phyloP scores from a whole-genome alignment of 1,139 yeast species.

The Saccharomyces hybrid region DNA sequence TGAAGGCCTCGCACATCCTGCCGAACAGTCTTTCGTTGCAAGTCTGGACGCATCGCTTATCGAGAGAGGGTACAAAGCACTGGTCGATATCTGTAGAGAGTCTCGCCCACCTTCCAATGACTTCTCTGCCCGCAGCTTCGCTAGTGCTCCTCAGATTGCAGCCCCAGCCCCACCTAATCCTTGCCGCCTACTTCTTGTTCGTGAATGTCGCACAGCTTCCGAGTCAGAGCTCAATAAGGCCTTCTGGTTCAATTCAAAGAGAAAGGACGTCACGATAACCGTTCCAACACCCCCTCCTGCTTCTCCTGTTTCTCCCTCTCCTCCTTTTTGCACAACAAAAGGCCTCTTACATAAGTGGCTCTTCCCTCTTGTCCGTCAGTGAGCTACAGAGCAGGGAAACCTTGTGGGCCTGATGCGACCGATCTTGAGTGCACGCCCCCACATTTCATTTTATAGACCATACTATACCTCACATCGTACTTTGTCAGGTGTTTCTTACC shows the following conservation, averaged over 20 bases:
- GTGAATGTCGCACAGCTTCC: neutral
- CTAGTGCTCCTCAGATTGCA: neutral
- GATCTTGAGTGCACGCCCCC: neutral
- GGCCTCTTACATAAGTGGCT: neutral
- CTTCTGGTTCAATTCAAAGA: neutral
- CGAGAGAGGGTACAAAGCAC: neutral
- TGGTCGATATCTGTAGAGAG: neutral
- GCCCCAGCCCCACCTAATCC: neutral
- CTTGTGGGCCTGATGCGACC: neutral
- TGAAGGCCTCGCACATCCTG: neutral
- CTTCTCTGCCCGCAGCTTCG: neutral
- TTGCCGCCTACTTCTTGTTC: neutral
- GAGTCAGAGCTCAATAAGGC: neutral
- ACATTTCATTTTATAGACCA: neutral
- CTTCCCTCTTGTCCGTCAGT: neutral
- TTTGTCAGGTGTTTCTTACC: neutral
- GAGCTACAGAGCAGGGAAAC: neutral
- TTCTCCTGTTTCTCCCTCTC: neutral
- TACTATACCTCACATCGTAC: neutral
- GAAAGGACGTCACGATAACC: neutral
- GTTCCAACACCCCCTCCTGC: neutral
- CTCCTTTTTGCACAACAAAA: neutral
- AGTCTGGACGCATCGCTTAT: neutral
- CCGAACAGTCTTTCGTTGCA: neutral
- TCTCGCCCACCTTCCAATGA: neutral